A percentile compares a stretch with the other conserved stretches of the same genome.
phyloP scores from a whole-genome alignment of 1,139 yeast species.

The Pichiaceae sp. region DNA sequence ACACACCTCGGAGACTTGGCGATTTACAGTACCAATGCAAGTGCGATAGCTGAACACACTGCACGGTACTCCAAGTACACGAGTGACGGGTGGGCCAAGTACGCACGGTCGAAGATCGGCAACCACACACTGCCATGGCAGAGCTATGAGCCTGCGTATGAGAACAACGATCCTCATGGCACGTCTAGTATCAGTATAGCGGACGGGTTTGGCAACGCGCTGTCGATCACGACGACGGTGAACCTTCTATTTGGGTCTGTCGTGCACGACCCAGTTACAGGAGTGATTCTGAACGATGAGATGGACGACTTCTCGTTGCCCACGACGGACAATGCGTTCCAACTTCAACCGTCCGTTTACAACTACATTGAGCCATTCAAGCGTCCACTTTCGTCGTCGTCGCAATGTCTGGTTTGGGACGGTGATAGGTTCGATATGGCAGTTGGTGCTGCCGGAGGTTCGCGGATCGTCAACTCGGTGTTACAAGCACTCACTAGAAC shows the following conservation, averaged over 20 bases:
- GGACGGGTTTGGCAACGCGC: constrained; percentile 61
- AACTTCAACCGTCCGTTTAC: constrained; percentile 69
- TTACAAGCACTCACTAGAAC: constrained; percentile 70
- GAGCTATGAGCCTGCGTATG: constrained; percentile 72
- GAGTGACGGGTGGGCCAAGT: constrained; percentile 45
- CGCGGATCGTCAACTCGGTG: constrained; percentile 77
- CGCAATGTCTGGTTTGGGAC: constrained; percentile 64
- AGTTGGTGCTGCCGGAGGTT: constrained; percentile 94
- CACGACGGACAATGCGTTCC: constrained; percentile 60
- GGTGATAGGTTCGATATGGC: constrained; percentile 49
- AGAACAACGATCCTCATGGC: constrained; percentile 71
- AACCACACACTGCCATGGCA: constrained; percentile 55
- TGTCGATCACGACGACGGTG: constrained; percentile 85
- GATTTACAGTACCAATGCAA: constrained; percentile 22
- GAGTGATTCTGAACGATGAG: constrained; percentile 77
- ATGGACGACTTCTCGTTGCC: constrained; percentile 96
- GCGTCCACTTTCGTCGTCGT: constrained; percentile 78
- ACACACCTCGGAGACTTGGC: constrained; percentile 69
- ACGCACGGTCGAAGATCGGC: constrained; percentile 40
- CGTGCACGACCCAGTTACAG: constrained; percentile 75
- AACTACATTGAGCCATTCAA: constrained; percentile 69
- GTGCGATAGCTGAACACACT: constrained; percentile 13
- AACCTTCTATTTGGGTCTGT: constrained; percentile 77
- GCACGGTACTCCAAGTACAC: constrained; percentile 27
- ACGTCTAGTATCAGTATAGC: constrained; percentile 80